Percentiles rank a stretch among this genome's conserved stretches.
Evolutionary conservation across 257 asterid species (phyloP).

Genomic region (Solanum tarijense): DNA sequence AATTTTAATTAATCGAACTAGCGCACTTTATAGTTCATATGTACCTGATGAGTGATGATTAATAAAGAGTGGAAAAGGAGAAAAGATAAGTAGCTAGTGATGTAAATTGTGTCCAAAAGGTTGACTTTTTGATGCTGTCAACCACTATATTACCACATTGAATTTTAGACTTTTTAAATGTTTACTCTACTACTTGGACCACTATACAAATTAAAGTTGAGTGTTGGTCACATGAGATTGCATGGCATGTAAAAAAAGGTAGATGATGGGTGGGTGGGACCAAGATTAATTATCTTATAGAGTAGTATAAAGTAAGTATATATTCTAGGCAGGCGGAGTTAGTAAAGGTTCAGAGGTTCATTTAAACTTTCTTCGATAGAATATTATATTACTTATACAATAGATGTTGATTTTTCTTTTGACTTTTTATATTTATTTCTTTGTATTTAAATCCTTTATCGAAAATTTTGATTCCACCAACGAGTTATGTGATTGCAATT

Average conservation of each 20-base stretch:
- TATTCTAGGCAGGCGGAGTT: not conserved
- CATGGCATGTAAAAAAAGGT: not conserved
- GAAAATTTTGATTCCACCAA: not conserved
- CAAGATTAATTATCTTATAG: not conserved
- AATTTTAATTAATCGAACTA: not conserved
- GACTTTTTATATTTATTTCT: too few relatives aligned
- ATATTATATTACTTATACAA: too few relatives aligned
- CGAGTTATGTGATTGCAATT: not conserved
- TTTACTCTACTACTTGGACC: conserved; percentile 9
- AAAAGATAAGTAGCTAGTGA: not conserved
- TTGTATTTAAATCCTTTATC: too few relatives aligned
- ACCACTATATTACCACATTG: conserved; percentile 9
- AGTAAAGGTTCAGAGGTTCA: not conserved
- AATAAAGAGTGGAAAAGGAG: not conserved
- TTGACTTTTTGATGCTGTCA: conserved; percentile 23
- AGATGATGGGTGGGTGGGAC: conserved; percentile 1
- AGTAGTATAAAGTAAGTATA: not conserved
- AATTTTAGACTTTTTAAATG: conserved; percentile 9
- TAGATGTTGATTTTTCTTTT: not conserved
- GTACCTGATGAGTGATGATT: not conserved
- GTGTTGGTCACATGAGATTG: not conserved
- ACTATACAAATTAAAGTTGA: not conserved
- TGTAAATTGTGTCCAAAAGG: conserved; percentile 12
- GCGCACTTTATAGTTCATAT: not conserved
- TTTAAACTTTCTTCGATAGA: fast-evolving